Conservation (phyloP, 805 yeast genomes). For the Sugiyamaella chiloensis region DNA sequence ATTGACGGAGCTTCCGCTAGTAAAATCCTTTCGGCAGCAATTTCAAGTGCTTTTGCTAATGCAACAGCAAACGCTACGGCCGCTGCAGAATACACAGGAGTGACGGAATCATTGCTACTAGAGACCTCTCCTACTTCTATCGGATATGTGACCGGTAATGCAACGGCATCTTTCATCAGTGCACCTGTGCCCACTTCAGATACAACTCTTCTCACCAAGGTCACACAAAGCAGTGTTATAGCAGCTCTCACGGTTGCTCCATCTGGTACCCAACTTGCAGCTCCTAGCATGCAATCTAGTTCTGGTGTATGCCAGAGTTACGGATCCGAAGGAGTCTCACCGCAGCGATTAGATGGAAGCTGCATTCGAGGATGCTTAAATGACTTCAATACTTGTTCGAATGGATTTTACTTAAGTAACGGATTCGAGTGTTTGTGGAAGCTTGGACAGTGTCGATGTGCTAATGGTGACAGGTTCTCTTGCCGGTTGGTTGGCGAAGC, state of each 20-base stretch:
- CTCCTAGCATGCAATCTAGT: neutral
- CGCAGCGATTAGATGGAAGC: constrained; percentile 21
- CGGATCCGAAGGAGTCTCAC: constrained; percentile 15
- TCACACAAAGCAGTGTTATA: constrained; percentile 3
- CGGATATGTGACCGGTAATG: neutral
- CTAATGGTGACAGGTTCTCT: constrained; percentile 25
- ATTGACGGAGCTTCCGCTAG: neutral
- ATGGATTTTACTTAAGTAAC: neutral
- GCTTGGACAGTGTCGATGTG: constrained; percentile 28
- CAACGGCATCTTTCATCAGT: constrained; percentile 2
- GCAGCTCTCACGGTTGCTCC: constrained; percentile 9
- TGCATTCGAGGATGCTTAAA: constrained; percentile 25
- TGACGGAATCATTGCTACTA: neutral
- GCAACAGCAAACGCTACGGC: neutral
- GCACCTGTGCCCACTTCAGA: constrained; percentile 16
- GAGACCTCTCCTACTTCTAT: neutral
- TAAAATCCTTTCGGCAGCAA: neutral
- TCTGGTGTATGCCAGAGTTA: constrained; percentile 18
- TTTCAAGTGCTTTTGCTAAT: neutral
- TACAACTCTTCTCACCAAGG: constrained; percentile 7
- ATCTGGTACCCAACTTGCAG: constrained; percentile 4
- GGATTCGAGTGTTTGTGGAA: constrained; percentile 24
- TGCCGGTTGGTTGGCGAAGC: constrained; percentile 19
- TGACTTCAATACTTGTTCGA: constrained; percentile 20
- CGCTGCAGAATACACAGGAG: neutral